Percentiles rank a stretch among this genome's conserved stretches.
phyloP scores from a whole-genome alignment of 202 grass and related monocot genomes.

The Cymbopogon flexuosus region DNA sequence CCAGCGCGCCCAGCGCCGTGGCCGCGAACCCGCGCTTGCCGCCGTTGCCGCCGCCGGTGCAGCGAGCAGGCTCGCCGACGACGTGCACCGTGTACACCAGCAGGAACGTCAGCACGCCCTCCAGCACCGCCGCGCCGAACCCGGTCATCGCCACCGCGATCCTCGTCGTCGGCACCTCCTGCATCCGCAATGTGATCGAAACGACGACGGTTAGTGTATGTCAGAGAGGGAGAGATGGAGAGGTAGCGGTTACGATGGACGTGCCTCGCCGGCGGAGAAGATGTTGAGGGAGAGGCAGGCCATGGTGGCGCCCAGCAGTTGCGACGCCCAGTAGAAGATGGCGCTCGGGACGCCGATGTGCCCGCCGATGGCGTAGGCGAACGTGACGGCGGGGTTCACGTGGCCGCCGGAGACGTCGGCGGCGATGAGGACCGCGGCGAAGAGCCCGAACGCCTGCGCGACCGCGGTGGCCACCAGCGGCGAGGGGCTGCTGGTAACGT shows the following conservation, averaged over 20 bases:
- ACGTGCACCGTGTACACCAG: conserved; percentile 66
- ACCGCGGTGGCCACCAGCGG: conserved; percentile 49
- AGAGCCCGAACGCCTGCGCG: conserved; percentile 58
- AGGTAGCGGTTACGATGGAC: background rate
- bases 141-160: conserved; percentile 59
- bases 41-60: background rate
- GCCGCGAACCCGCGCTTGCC: conserved; percentile 29
- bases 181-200: background rate
- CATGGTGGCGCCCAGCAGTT: conserved; percentile 49
- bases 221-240: background rate
- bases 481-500: conserved; percentile 31
- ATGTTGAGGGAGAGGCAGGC: conserved; percentile 62
- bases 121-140: conserved; percentile 54
- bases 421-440: conserved; percentile 47
- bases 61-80: conserved; percentile 28
- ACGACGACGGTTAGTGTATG: background rate
- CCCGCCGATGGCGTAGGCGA: conserved; percentile 58
- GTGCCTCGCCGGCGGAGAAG: conserved; percentile 51
- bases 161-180: conserved; percentile 63
- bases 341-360: conserved; percentile 42
- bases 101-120: conserved; percentile 55
- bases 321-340: conserved; percentile 64
- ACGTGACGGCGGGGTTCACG: conserved; percentile 71
- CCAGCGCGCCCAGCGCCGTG: conserved; percentile 38
- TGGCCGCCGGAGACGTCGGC: conserved; percentile 65